Evolutionary conservation across 208 protist species (phyloP).

Genomic region (Crithidia fasciculata): DNA sequence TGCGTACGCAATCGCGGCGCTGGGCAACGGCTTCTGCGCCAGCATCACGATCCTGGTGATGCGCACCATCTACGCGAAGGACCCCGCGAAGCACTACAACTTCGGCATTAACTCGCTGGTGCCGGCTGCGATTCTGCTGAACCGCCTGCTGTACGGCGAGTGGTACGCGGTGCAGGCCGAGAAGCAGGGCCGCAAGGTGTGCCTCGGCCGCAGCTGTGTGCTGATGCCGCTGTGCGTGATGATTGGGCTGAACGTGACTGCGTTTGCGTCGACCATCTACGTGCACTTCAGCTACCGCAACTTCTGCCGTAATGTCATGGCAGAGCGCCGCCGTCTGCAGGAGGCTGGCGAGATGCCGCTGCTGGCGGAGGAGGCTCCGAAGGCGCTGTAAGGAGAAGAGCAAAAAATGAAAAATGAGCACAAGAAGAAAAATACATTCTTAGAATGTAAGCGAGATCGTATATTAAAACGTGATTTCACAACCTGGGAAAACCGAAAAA

Average conservation of each 20-base stretch:
- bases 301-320: conserved; percentile 43
- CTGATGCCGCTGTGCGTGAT: conserved; percentile 57
- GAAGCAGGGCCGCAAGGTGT: conserved; percentile 40
- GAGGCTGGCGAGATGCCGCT: not conserved
- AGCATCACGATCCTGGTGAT: conserved; percentile 52
- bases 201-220: conserved; percentile 44
- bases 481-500: not conserved
- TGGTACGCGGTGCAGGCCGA: conserved; percentile 58
- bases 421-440: too few relatives aligned
- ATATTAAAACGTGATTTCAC: not conserved
- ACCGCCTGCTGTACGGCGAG: conserved; percentile 77
- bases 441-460: too few relatives aligned
- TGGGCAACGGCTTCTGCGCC: conserved; percentile 76
- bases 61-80: conserved; percentile 73
- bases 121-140: conserved; percentile 53
- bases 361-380: conserved; percentile 5
- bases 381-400: not conserved
- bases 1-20: conserved; percentile 44
- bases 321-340: conserved; percentile 42
- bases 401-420: not conserved
- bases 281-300: conserved; percentile 49
- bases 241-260: conserved; percentile 47
- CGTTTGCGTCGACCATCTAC: conserved; percentile 39
- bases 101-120: conserved; percentile 44
- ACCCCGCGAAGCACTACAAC: conserved; percentile 80